Conservation (phyloP, 768 basidiomycete species). For the Boletus rubescentipes region DNA sequence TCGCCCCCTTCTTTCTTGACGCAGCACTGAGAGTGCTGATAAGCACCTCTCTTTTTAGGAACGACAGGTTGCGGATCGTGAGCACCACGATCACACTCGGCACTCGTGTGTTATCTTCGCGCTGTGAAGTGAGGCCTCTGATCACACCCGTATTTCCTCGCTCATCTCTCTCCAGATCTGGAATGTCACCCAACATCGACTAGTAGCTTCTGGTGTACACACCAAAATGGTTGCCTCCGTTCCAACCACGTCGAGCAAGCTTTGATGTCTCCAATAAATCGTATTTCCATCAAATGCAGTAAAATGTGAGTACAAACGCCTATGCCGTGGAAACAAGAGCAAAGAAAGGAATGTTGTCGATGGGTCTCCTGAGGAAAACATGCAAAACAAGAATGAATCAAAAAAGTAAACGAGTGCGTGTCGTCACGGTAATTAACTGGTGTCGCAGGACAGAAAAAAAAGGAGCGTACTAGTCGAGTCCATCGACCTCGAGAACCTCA, state of each 20-base stretch:
- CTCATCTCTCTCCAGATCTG: constrained; percentile 43
- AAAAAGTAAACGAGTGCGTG: constrained; percentile 2
- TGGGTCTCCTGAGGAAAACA: constrained; percentile 7
- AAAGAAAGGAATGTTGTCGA: constrained; percentile 8
- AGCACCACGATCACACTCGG: constrained; percentile 53
- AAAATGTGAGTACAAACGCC: constrained; percentile 13
- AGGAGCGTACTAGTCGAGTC: constrained; percentile 22
- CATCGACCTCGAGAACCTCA: constrained; percentile 7
- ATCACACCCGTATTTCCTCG: background rate
- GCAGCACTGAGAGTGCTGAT: background rate
- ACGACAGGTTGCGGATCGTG: constrained; percentile 51
- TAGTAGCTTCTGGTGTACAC: constrained; percentile 55
- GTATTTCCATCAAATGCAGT: constrained; percentile 9
- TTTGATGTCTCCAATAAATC: constrained; percentile 16
- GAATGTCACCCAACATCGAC: constrained; percentile 50
- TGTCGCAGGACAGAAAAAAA: constrained; percentile 8
- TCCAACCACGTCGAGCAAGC: constrained; percentile 13
- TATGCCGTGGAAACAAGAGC: background rate
- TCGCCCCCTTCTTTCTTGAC: background rate
- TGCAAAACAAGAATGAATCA: background rate
- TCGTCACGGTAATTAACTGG: constrained; percentile 3
- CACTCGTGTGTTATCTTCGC: constrained; percentile 44
- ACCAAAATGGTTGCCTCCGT: constrained; percentile 52
- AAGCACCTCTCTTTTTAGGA: constrained; percentile 30
- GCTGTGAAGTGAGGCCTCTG: constrained; percentile 43